phyloP scores from a whole-genome alignment of 345 rosid species.

The Moricandia moricandioides region DNA sequence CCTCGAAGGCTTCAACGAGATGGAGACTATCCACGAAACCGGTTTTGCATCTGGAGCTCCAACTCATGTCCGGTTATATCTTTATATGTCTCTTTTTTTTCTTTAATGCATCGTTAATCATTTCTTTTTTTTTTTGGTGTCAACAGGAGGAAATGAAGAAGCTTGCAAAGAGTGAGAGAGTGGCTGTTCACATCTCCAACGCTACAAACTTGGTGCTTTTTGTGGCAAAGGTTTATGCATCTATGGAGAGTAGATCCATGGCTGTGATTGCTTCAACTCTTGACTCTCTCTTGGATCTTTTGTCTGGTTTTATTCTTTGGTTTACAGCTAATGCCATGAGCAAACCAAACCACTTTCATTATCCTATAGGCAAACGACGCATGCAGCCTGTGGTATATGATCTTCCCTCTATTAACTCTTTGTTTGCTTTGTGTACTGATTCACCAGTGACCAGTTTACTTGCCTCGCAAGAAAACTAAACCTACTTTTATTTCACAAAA shows the following conservation, averaged over 20 bases:
- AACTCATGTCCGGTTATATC: constrained; percentile 16
- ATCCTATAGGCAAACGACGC: constrained; percentile 79
- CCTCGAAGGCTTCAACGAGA: constrained; percentile 70
- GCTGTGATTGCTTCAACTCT: constrained; percentile 89
- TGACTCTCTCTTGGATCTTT: constrained; percentile 82
- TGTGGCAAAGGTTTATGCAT: constrained; percentile 70
- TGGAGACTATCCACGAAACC: constrained; percentile 65
- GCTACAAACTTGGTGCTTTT: constrained; percentile 65
- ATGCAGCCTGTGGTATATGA: constrained; percentile 90
- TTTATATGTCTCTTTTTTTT: too few species aligned
- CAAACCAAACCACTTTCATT: constrained; percentile 61
- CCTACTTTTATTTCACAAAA: not conserved
- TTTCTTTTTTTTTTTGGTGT: not conserved
- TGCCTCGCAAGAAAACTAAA: constrained; percentile 18
- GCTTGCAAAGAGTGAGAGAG: constrained; percentile 64
- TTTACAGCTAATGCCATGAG: constrained; percentile 83
- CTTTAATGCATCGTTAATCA: not conserved
- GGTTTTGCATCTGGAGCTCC: constrained; percentile 54
- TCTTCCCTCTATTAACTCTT: not conserved
- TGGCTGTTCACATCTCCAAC: constrained; percentile 63
- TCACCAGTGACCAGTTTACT: not conserved
- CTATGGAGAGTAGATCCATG: constrained; percentile 66
- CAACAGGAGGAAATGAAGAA: constrained; percentile 69
- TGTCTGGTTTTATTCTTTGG: constrained; percentile 86
- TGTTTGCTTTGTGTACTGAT: not conserved